Evolutionary conservation across 1,139 yeast genomes (phyloP), one percentile per base, ranked within the genome.

Genomic region (Geotrichum citri-aurantii): DNA sequence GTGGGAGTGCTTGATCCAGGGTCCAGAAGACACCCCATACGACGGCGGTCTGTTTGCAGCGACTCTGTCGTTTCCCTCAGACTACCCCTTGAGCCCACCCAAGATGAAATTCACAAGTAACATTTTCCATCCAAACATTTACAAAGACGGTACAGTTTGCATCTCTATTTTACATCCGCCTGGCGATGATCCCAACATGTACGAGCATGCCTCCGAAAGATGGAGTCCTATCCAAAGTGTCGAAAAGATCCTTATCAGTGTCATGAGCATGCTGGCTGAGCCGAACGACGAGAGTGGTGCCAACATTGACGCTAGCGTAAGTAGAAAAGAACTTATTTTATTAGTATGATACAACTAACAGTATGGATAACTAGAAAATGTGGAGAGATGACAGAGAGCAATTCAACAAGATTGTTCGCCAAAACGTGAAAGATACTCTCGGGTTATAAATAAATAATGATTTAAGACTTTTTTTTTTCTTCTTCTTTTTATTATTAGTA

Each of bases 201-300:
- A 93, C 73, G 99, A 93, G 72, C 75, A 89, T 40, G 96, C 98
- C 0, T 95, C 92, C 64, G 99, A 93, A 73, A 79, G 99, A 64
- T 93, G 99, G 99, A 88, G 96, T 7, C 99, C 99, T 0, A 93
- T 93, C 50, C 99, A 93, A 72, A 88, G 96, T 69, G 92, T 93
- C 29, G 99, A 93, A 74, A 93, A 93, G 80, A 93, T 93, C 61
- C 77, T 93, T 63, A 75, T 93, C 62, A 87, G 96, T 72, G 98
- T 93, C 29, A 84, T 91, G 81, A 88, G 96, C 67, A 92, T 93
- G 97, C 79, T 93, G 64, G 96, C 97, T 8, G 98, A 93, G 72
- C 98, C 99, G 3, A 93, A 93, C 70, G 88, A 90, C 33, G 98
- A 92, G 72, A 87, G 96, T 68, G 98, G 97, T 4, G 99, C 99